Conservation (phyloP, 306 rosid species). For the Abrus pulchellus region DNA sequence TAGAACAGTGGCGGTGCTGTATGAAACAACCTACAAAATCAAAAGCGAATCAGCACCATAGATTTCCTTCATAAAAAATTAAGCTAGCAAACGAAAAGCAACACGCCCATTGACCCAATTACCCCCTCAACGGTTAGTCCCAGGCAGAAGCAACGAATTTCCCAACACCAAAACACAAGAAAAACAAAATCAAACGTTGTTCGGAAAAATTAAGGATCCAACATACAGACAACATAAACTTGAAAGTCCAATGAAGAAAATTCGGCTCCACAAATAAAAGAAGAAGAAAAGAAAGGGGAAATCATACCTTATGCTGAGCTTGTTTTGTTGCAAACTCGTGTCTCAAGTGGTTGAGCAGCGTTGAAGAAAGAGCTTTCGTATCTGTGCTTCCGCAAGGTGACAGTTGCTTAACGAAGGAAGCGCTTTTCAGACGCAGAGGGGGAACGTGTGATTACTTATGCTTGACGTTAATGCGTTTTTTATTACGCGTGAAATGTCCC, state of each 20-base stretch:
- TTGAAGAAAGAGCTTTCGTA: background rate
- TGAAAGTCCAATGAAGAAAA: constrained; percentile 17
- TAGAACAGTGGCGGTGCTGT: background rate
- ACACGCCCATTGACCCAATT: constrained; percentile 20
- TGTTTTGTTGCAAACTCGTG: background rate
- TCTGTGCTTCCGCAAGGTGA: background rate
- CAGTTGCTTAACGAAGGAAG: background rate
- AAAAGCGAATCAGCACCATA: background rate
- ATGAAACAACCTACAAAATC: background rate
- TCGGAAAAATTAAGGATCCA: background rate
- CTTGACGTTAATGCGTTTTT: constrained; percentile 20
- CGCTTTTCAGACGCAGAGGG: background rate
- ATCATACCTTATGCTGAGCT: constrained; percentile 43
- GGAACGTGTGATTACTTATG: constrained; percentile 46
- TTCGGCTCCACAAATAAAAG: too few relatives aligned
- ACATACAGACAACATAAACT: background rate
- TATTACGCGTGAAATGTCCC: constrained; percentile 20
- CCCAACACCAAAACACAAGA: constrained; percentile 3
- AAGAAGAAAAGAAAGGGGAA: background rate
- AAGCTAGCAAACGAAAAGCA: background rate
- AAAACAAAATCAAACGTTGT: background rate
- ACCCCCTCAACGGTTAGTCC: background rate
- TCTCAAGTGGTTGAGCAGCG: background rate
- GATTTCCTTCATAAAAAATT: background rate
- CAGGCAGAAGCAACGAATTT: background rate